phyloP scores from a whole-genome alignment of 2,329 filamentous ascomycete species.

The Shiraia sp. region DNA sequence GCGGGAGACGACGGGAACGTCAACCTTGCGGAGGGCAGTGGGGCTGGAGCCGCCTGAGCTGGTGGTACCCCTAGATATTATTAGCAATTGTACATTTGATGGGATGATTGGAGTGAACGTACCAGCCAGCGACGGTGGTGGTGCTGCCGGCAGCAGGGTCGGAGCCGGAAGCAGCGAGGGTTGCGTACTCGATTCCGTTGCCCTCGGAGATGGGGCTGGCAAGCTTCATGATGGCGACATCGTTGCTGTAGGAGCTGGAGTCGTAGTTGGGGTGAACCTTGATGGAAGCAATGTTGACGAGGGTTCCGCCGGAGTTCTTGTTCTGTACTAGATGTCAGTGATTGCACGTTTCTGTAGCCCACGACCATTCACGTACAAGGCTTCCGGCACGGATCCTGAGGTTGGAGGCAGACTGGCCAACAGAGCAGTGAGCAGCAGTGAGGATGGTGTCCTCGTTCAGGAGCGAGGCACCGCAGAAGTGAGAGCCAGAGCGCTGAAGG shows the following conservation, averaged over 20 bases:
- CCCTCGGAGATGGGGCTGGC: constrained; percentile 24
- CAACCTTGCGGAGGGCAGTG: constrained; percentile 28
- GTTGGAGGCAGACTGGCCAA: constrained; percentile 15
- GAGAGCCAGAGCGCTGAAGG: constrained; percentile 21
- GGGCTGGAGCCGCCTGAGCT: constrained; percentile 12
- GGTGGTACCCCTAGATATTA: constrained; percentile 19
- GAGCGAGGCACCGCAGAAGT: constrained; percentile 34
- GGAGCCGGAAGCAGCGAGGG: constrained; percentile 21
- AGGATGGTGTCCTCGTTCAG: constrained; percentile 33
- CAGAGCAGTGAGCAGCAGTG: constrained; percentile 34
- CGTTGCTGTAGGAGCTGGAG: constrained; percentile 16
- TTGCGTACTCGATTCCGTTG: constrained; percentile 28
- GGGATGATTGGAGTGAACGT: background rate
- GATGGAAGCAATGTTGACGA: constrained; percentile 21
- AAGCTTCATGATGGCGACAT: constrained; percentile 34
- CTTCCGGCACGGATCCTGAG: constrained; percentile 26
- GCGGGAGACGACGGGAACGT: constrained; percentile 33
- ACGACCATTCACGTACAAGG: constrained; percentile 14
- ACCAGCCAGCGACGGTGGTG: constrained; percentile 32
- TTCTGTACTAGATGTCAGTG: constrained; percentile 7
- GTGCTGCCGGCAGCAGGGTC: constrained; percentile 27
- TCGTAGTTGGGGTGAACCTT: constrained; percentile 25
- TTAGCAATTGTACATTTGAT: constrained; percentile 4
- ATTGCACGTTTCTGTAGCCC: background rate
- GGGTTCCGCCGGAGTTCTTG: constrained; percentile 23